phyloP scores from a whole-genome alignment of 2,329 filamentous ascomycete genomes.

The Penicillium sp. region DNA sequence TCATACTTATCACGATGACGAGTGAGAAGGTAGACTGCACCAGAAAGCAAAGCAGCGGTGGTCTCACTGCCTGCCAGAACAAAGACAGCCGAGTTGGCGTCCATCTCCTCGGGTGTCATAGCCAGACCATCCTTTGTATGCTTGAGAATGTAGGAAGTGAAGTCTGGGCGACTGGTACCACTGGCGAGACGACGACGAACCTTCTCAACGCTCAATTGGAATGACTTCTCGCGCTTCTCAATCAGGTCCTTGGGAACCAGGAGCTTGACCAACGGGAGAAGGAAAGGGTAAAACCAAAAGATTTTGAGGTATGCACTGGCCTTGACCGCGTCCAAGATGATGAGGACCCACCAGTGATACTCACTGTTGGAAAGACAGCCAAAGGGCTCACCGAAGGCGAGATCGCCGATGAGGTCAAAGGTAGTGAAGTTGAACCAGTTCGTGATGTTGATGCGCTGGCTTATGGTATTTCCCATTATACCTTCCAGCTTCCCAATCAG shows the following conservation, averaged over 20 bases:
- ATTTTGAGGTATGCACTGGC: constrained; percentile 22
- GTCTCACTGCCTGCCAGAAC: constrained; percentile 29
- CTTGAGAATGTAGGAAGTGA: constrained; percentile 27
- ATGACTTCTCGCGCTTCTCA: constrained; percentile 16
- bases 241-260: constrained; percentile 21
- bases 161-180: constrained; percentile 22
- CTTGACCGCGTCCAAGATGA: constrained; percentile 29
- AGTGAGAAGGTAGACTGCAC: constrained; percentile 28
- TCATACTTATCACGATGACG: constrained; percentile 19
- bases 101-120: constrained; percentile 21
- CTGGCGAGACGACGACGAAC: constrained; percentile 19
- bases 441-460: constrained; percentile 17
- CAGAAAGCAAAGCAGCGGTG: constrained; percentile 22
- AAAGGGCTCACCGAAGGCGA: constrained; percentile 36
- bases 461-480: background rate
- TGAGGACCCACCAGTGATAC: constrained; percentile 33
- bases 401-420: constrained; percentile 39
- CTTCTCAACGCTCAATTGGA: constrained; percentile 23
- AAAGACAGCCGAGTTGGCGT: constrained; percentile 26
- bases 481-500: constrained; percentile 24
- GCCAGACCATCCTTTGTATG: constrained; percentile 18
- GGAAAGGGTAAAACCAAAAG: constrained; percentile 22
- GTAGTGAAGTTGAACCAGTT: constrained; percentile 30
- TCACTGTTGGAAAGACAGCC: constrained; percentile 28
- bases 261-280: constrained; percentile 11